Conservation (phyloP, 2,329 filamentous ascomycete species). For the Fusarium tricinctum region DNA sequence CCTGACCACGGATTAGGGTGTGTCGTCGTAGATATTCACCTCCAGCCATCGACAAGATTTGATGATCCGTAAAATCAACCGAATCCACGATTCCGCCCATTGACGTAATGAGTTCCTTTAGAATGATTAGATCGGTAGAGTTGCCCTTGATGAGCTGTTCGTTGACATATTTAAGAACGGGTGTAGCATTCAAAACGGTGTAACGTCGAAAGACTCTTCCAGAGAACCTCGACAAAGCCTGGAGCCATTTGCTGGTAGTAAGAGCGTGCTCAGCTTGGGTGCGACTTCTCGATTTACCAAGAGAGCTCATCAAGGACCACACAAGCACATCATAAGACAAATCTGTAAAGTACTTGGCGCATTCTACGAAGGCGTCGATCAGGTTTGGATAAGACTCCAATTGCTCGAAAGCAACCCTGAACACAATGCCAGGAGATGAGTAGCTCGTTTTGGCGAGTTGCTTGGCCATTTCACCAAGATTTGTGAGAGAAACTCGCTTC, state of each 20-base stretch:
- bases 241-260: constrained; percentile 91
- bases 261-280: constrained; percentile 74
- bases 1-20: constrained; percentile 83
- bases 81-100: constrained; percentile 96
- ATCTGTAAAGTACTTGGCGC: constrained; percentile 92
- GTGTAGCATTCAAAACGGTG: constrained; percentile 83
- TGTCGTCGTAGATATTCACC: constrained; percentile 84
- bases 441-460: constrained; percentile 92
- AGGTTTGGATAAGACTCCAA: constrained; percentile 96
- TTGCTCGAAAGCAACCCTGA: constrained; percentile 88
- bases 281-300: constrained; percentile 73
- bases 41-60: constrained; percentile 89
- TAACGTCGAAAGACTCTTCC: constrained; percentile 92
- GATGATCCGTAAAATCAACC: constrained; percentile 87
- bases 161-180: constrained; percentile 90
- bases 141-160: constrained; percentile 86
- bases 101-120: constrained; percentile 89
- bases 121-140: constrained; percentile 89
- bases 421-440: constrained; percentile 90
- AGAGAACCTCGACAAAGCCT: constrained; percentile 90
- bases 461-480: constrained; percentile 87
- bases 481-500: constrained; percentile 90
- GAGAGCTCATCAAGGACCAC: constrained; percentile 87
- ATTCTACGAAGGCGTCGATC: constrained; percentile 94
- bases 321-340: constrained; percentile 93